Evolutionary conservation across 2,329 filamentous ascomycete species (phyloP), one percentile per base, ranked within the genome.

Genomic region (Rutstroemia sydowiana): DNA sequence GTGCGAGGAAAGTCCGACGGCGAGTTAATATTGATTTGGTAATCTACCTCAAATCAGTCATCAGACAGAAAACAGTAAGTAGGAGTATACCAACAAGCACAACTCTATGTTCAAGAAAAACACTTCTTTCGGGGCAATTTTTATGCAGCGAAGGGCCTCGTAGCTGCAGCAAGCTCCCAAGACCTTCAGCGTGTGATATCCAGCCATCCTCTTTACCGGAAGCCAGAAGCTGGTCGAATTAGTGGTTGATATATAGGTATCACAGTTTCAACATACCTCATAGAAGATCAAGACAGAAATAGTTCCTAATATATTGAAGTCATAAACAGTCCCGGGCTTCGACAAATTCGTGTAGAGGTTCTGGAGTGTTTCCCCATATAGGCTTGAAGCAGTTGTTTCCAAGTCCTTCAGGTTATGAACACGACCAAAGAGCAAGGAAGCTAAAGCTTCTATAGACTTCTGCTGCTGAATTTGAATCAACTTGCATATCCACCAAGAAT

Each of bases 81-180:
- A 3, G 14, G 7, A 21, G 10, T 10, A 7, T n/a, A 42, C 39
- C 39, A 26, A 47, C 21, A 10, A 39, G n/a, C 2, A 47, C 21
- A 16, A 47, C 21, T 39, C 21, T 37, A 13, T 47, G 34, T 28
- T 39, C n/a, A 20, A 30, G 9, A 26, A 55, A 57, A n/a, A 53
- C 37, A 4, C 28, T 55, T 34, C 51, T 55, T 37, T 39, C 18
- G 13, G 45, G 28, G 16, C 37, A 50, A 13, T n/a, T 23, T 28
- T 55, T 53, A 9, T 55, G 49, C 18, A 31, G 44, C 39, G 46
- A 51, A 51, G 52, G 54, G 42, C 52, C 52, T 49, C 47, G 47
- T 10, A 30, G 40, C 28, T 56, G 26, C 52, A 56, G 18, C 48
- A 56, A 21, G 34, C 40, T 23, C 14, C 43, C 51, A 37, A 56